phyloP scores from a whole-genome alignment of 2,329 filamentous ascomycete genomes.

The Alternaria novae-zelandiae region DNA sequence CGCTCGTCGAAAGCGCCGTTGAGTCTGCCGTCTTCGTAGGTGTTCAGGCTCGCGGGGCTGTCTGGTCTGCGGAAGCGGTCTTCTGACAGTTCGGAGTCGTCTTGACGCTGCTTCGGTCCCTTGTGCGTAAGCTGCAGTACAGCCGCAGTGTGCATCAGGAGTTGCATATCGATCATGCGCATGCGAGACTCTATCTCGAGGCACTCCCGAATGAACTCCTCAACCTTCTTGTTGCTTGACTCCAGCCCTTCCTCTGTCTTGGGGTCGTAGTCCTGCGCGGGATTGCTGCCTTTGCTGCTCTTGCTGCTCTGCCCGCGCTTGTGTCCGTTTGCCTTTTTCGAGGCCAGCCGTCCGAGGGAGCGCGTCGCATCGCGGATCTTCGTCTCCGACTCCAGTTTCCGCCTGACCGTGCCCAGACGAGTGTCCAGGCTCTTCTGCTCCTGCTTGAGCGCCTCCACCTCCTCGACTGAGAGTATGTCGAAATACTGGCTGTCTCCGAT shows the following conservation, averaged over 20 bases:
- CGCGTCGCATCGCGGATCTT: conserved; percentile 94
- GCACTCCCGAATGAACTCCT: conserved; percentile 81
- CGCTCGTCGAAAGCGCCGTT: conserved; percentile 75
- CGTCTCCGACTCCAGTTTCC: conserved; percentile 85
- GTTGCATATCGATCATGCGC: conserved; percentile 74
- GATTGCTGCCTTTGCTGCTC: conserved; percentile 54
- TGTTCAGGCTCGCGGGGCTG: conserved; percentile 78
- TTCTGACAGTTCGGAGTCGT: conserved; percentile 49
- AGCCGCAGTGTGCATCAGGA: conserved; percentile 90
- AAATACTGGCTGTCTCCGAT: conserved; percentile 86
- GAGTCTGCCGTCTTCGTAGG: conserved; percentile 63
- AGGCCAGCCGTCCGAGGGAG: conserved; percentile 82
- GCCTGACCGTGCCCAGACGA: conserved; percentile 80
- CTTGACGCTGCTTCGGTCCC: conserved; percentile 66
- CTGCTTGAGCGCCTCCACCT: conserved; percentile 90
- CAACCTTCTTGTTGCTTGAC: conserved; percentile 79
- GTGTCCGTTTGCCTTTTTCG: conserved; percentile 57
- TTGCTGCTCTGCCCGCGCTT: conserved; percentile 61
- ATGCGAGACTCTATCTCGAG: conserved; percentile 77
- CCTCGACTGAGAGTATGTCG: conserved; percentile 86
- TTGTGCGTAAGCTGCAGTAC: conserved; percentile 91
- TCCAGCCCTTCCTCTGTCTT: conserved; percentile 75
- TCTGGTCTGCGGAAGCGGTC: conserved; percentile 61
- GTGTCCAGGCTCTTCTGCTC: conserved; percentile 74
- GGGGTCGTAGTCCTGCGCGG: conserved; percentile 40